phyloP scores from a whole-genome alignment of 2,329 filamentous ascomycete genomes.

The Alternaria solani region DNA sequence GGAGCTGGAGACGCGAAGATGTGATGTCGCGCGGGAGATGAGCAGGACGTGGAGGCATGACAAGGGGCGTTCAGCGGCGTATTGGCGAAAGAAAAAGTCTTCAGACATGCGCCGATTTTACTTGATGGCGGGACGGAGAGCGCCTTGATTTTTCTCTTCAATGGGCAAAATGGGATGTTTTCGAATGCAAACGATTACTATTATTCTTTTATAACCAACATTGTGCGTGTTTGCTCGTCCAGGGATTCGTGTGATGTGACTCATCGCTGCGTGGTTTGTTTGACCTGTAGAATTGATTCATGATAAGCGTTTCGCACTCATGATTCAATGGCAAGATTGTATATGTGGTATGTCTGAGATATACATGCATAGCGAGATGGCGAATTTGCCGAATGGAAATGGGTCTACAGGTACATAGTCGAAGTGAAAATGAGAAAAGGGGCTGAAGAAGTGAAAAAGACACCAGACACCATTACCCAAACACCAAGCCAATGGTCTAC shows the following conservation, averaged over 20 bases:
- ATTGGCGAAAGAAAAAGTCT: constrained; percentile 9
- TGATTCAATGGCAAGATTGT: background rate
- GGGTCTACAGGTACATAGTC: background rate
- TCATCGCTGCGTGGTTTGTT: background rate
- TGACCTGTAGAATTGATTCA: background rate
- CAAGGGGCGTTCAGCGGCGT: constrained; percentile 16
- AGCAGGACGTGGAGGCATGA: background rate
- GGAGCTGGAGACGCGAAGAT: background rate
- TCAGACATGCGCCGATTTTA: background rate
- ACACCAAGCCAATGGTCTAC: background rate
- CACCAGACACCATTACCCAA: background rate
- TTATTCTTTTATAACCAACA: background rate
- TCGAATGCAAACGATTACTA: constrained; percentile 1
- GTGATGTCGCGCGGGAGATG: background rate
- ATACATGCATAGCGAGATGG: background rate
- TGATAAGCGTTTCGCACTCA: background rate
- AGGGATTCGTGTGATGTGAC: background rate
- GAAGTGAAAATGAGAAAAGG: background rate
- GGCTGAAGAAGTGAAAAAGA: background rate
- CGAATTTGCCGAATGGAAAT: background rate
- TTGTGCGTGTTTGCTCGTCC: background rate
- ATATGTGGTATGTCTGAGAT: background rate
- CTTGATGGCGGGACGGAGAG: background rate
- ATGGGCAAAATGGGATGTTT: background rate
- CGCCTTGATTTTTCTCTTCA: background rate